Evolutionary conservation across 768 basidiomycete genomes (phyloP).

Genomic region (Leccinum broughii): DNA sequence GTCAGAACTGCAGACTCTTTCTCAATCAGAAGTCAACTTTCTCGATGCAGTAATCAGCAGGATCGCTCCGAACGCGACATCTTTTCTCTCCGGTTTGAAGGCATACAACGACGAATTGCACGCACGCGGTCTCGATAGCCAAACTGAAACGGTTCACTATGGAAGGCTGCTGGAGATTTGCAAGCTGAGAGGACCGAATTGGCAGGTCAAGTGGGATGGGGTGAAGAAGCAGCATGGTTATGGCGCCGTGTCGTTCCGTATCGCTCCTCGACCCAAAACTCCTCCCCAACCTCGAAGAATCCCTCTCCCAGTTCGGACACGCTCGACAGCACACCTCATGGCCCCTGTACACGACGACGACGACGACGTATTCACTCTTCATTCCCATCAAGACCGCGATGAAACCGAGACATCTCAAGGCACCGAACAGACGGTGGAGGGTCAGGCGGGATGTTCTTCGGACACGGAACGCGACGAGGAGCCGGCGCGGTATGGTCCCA

Average conservation of each 20-base stretch:
- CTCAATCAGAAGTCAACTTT: constrained; percentile 61
- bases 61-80: constrained; percentile 66
- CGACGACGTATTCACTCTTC: constrained; percentile 43
- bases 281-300: constrained; percentile 20
- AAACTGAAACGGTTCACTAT: constrained; percentile 78
- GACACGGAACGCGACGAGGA: constrained; percentile 27
- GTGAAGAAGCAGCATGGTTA: constrained; percentile 61
- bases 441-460: constrained; percentile 11
- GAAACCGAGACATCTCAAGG: constrained; percentile 22
- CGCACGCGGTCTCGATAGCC: constrained; percentile 73
- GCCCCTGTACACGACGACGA: constrained; percentile 37
- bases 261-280: constrained; percentile 13
- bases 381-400: constrained; percentile 44
- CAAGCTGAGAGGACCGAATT: constrained; percentile 74
- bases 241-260: constrained; percentile 21
- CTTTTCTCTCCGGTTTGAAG: constrained; percentile 80
- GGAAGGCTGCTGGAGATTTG: constrained; percentile 81
- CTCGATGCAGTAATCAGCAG: constrained; percentile 73
- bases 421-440: constrained; percentile 18
- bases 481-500: constrained; percentile 5
- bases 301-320: constrained; percentile 22
- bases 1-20: constrained; percentile 53
- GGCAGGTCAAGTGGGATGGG: constrained; percentile 79
- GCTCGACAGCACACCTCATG: constrained; percentile 25
- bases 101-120: constrained; percentile 79